phyloP scores from a whole-genome alignment of 1,139 yeast species.

The Sugiyamaella grinbergsii region DNA sequence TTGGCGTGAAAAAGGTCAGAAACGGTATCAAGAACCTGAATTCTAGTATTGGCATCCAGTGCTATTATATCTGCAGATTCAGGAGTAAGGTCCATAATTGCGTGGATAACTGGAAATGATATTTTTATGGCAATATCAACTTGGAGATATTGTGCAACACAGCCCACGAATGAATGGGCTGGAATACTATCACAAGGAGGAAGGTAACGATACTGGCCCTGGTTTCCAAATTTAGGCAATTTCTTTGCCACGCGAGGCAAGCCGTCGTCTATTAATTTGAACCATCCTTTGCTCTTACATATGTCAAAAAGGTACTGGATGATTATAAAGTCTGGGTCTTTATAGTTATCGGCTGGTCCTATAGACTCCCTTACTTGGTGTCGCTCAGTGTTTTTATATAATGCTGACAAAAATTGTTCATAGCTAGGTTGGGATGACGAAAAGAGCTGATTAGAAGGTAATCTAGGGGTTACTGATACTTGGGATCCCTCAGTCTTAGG shows the following conservation, averaged over 20 bases:
- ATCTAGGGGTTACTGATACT: too few relatives aligned
- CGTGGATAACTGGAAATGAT: not conserved
- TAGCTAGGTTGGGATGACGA: not conserved
- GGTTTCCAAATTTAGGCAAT: not conserved
- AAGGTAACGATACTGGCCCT: not conserved
- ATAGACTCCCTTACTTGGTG: not conserved
- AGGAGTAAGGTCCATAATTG: not conserved
- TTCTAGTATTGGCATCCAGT: not conserved
- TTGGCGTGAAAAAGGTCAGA: not conserved
- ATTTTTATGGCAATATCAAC: not conserved
- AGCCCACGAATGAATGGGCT: not conserved
- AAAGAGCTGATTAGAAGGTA: not conserved
- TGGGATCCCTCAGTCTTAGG: too few relatives aligned
- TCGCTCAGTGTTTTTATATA: not conserved
- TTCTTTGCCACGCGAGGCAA: not conserved
- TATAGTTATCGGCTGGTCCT: not conserved
- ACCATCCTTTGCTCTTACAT: not conserved
- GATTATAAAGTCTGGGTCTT: not conserved
- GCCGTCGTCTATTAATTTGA: not conserved
- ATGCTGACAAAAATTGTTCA: not conserved
- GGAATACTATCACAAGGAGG: not conserved
- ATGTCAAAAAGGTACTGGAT: not conserved
- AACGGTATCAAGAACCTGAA: not conserved
- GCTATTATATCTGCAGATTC: not conserved
- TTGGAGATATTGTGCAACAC: not conserved